Evolutionary conservation across 306 rosid species (phyloP), one percentile per base, ranked within the genome.

Genomic region (Pterocarpus santalinus): DNA sequence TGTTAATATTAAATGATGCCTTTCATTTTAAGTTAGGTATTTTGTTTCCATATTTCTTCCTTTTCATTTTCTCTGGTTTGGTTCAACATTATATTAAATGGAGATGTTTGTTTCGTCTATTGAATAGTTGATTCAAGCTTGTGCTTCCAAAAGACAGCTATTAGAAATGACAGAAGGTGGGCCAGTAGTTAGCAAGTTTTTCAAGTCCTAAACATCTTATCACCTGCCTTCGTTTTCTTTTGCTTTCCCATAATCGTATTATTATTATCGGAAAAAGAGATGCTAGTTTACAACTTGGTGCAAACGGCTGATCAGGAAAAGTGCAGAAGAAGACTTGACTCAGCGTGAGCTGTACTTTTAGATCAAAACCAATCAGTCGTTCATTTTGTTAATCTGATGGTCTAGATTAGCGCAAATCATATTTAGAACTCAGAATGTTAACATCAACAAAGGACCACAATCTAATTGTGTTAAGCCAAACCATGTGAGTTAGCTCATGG

Each of bases 381-480:
- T 34, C 22, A 22, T 56, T 56, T 4, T 39, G 7, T 62, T n/a
- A 13, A 53, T 53, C 66, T 39, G 34, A 52, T 51, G 55, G 49
- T 30, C 15, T 14, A 28, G 52, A 63, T 34, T 47, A 22, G 64
- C 69, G n/a, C 67, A 36, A 69, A 52, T 65, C 72, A 13, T 47
- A 64, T 71, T 78, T 78, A 72, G 46, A 38, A 8, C 10, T 22
- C 28, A 22, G 49, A 43, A 34, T 43, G 86, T 77, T 83, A 83
- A 78, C 83, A 34, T 83, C 86, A 56, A 65, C 38, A 36, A 41
- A 52, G 62, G 75, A 46, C 77, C 60, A 30, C 47, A 43, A 44
- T 8, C 65, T 72, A 83, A 65, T 35, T 28, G 15, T 65, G 69
- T 53, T 83, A 77, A 72, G 34, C 51, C n/a, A 55, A 69, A 64